Conservation (phyloP, 257 asterid species). For the Asclepias syriaca region DNA sequence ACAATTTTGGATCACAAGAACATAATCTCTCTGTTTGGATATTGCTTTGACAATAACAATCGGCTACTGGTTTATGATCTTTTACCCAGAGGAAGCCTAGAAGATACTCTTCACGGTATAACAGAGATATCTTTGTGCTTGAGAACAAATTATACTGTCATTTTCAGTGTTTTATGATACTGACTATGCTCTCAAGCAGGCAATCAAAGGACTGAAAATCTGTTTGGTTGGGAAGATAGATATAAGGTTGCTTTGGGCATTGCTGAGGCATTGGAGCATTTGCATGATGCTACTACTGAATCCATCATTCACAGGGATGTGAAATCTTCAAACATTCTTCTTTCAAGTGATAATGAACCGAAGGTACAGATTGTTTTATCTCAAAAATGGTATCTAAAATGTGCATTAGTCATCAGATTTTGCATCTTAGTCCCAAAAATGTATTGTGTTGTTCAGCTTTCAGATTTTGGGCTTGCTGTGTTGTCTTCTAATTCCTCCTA, state of each 20-base stretch:
- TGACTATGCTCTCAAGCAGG: conserved; percentile 33
- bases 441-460: conserved; percentile 42
- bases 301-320: conserved; percentile 87
- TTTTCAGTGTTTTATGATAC: conserved; percentile 14
- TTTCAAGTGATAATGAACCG: conserved; percentile 73
- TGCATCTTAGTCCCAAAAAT: conserved; percentile 7
- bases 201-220: conserved; percentile 27
- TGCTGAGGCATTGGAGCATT: conserved; percentile 76
- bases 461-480: conserved; percentile 93
- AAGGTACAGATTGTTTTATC: conserved; percentile 40
- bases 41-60: conserved; percentile 62
- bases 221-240: conserved; percentile 65
- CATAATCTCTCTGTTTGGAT: conserved; percentile 65
- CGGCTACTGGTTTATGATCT: conserved; percentile 76
- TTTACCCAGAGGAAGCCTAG: conserved; percentile 83
- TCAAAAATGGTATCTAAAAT: background rate
- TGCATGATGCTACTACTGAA: conserved; percentile 47
- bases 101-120: conserved; percentile 84
- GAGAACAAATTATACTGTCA: conserved; percentile 2
- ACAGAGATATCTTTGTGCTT: conserved; percentile 13
- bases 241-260: conserved; percentile 85
- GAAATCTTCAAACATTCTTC: conserved; percentile 89
- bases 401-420: background rate
- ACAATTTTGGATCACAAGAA: conserved; percentile 65
- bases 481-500: conserved; percentile 58